These are phyloP conservation scores for Epichloe sylvatica DNA, from an alignment of 2,329 filamentous ascomycete species.

Conservation along the genomic window DNA sequence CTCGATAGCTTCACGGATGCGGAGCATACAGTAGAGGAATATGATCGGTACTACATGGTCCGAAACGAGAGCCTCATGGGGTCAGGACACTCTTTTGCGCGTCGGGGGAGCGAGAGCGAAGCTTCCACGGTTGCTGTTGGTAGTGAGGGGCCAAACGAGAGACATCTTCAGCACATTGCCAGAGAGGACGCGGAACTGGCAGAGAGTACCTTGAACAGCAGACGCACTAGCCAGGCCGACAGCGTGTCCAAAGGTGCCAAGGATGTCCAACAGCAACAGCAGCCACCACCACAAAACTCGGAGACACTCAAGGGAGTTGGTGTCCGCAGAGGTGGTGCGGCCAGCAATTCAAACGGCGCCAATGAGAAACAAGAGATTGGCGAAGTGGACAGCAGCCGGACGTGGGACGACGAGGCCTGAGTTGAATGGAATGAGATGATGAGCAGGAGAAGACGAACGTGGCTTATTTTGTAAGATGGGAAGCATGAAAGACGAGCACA, in stretches of 20 bases:
- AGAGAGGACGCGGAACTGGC: slow-evolving; percentile 10
- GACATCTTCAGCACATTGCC: slow-evolving; percentile 17
- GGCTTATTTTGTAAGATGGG: too few species aligned
- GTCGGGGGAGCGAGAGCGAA: slow-evolving; percentile 24
- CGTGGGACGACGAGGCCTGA: background rate
- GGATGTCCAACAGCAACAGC: background rate
- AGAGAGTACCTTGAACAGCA: background rate
- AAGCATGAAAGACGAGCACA: too few species aligned
- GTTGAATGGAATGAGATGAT: background rate
- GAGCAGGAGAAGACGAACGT: too few species aligned
- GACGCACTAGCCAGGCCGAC: background rate
- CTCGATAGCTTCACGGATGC: slow-evolving; percentile 55
- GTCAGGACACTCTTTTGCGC: slow-evolving; percentile 16
- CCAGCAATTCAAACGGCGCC: background rate
- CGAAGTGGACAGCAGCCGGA: slow-evolving; percentile 3
- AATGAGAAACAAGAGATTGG: background rate
- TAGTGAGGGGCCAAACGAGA: slow-evolving; percentile 1
- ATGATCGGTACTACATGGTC: slow-evolving; percentile 40
- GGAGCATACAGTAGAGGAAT: slow-evolving; percentile 45
- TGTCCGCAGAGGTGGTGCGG: slow-evolving; percentile 8
- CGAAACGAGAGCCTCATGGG: slow-evolving; percentile 37
- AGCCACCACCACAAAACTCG: slow-evolving; percentile 3
- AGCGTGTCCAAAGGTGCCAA: background rate
- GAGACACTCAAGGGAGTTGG: slow-evolving; percentile 18
- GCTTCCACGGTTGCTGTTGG: slow-evolving; percentile 17